These are phyloP conservation scores for Neocatenulostroma microsporum DNA, from an alignment of 2,329 filamentous ascomycete species.

Conservation along the genomic window DNA sequence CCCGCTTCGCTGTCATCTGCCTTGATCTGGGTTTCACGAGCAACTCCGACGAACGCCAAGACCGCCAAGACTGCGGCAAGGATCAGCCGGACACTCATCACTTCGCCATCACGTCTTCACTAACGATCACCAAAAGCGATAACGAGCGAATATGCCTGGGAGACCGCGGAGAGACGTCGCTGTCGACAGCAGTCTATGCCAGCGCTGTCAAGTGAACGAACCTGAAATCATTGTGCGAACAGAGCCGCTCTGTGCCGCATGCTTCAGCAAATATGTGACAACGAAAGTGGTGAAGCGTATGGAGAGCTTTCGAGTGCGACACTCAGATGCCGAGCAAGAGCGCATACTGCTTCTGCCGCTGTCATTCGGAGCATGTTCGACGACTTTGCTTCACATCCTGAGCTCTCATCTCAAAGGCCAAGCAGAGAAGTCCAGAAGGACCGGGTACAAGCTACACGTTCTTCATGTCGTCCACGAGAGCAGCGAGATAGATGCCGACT, in stretches of 20 bases:
- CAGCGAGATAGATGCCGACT: background rate
- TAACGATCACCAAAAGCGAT: too few relatives aligned
- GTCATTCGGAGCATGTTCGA: conserved; percentile 75
- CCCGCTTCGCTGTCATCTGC: too few relatives aligned
- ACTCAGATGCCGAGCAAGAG: conserved; percentile 37
- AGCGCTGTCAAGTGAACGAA: conserved; percentile 48
- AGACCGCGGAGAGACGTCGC: conserved; percentile 7
- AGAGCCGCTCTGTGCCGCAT: conserved; percentile 57
- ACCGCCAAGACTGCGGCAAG: too few relatives aligned
- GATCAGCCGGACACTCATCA: too few relatives aligned
- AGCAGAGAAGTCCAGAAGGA: conserved; percentile 53
- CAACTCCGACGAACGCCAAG: too few relatives aligned
- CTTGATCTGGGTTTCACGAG: too few relatives aligned
- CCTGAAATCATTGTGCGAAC: conserved; percentile 49
- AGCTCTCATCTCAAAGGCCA: conserved; percentile 61
- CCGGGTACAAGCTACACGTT: conserved; percentile 60
- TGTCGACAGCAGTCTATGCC: conserved; percentile 36
- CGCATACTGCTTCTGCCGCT: conserved; percentile 65
- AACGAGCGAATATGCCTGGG: conserved; percentile 26
- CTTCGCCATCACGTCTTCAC: too few relatives aligned
- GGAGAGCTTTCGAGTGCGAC: conserved; percentile 52
- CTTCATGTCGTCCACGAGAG: conserved; percentile 36
- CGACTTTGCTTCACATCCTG: conserved; percentile 67
- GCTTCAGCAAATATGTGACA: conserved; percentile 69
- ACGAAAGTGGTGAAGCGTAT: conserved; percentile 75